phyloP scores from a whole-genome alignment of 495 filamentous ascomycete species.

The Penicillium waksmanii region DNA sequence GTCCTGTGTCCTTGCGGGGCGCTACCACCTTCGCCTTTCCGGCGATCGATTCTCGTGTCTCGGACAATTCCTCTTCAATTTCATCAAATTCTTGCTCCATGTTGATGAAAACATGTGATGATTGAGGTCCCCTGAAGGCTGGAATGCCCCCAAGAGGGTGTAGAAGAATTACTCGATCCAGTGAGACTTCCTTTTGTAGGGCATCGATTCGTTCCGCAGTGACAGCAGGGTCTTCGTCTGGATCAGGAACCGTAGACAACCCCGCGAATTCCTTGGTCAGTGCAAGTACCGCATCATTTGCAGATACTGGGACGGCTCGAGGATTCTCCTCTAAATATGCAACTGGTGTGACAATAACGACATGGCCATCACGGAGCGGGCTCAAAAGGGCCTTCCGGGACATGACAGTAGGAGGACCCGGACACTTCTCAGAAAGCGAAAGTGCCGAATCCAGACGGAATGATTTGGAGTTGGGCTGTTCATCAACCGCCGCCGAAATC shows the following conservation, averaged over 20 bases:
- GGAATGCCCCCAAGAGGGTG: conserved; percentile 91
- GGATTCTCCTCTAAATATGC: conserved; percentile 67
- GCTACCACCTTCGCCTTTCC: conserved; percentile 9
- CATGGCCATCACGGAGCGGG: conserved; percentile 72
- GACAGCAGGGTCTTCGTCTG: conserved; percentile 50
- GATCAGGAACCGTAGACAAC: conserved; percentile 39
- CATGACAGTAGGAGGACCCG: conserved; percentile 46
- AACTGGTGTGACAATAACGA: conserved; percentile 75
- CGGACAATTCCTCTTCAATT: conserved; percentile 63
- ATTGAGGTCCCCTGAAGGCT: conserved; percentile 62
- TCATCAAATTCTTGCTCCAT: conserved; percentile 84
- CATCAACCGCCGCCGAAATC: conserved; percentile 72
- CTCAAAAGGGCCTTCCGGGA: conserved; percentile 64
- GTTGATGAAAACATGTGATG: conserved; percentile 90
- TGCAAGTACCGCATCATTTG: conserved; percentile 71
- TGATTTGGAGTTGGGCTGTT: conserved; percentile 64
- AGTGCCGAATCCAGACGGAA: conserved; percentile 70
- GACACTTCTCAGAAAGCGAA: conserved; percentile 38
- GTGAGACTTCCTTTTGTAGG: conserved; percentile 58
- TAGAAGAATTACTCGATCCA: conserved; percentile 88
- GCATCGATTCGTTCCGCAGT: conserved; percentile 47
- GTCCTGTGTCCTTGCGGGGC: conserved; percentile 7
- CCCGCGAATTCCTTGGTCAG: conserved; percentile 75
- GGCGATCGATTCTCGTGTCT: conserved; percentile 22
- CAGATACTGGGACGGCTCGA: conserved; percentile 54